A percentile compares a stretch with the other conserved stretches of the same genome.
These are phyloP conservation scores for Sarocladium oryzae DNA, from an alignment of 2,329 filamentous ascomycete genomes.

Conservation along the genomic window DNA sequence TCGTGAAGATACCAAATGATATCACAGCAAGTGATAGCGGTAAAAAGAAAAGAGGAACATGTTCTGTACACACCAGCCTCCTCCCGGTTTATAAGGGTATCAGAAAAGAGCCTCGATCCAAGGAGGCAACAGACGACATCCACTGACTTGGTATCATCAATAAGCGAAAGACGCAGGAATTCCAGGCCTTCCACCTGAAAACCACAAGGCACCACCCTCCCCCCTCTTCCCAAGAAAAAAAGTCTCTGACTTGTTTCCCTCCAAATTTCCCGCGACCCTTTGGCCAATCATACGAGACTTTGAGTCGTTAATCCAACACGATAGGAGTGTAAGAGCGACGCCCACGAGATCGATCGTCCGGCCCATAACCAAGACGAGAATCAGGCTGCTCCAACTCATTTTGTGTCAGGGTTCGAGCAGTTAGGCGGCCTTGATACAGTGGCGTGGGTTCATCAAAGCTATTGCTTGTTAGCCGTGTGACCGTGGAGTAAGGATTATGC, in stretches of 20 bases:
- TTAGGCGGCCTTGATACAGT: background rate
- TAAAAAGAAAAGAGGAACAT: no score
- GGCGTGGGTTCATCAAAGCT: background rate
- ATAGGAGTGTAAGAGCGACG: background rate
- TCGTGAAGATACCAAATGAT: no score
- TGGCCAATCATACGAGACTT: no score
- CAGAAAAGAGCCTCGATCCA: background rate
- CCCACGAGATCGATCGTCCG: background rate
- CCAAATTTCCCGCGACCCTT: no score
- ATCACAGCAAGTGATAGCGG: no score
- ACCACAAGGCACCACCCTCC: no score
- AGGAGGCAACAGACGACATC: background rate
- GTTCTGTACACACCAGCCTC: no score
- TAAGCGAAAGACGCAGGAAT: background rate
- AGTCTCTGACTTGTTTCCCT: no score
- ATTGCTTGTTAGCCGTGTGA: background rate
- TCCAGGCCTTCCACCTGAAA: background rate
- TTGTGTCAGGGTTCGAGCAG: background rate
- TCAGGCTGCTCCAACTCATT: background rate
- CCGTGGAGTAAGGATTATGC: no score
- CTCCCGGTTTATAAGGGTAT: slow-evolving; percentile 7
- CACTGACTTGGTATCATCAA: background rate
- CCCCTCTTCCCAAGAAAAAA: no score
- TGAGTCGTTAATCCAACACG: background rate
- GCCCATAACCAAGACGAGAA: background rate